Base-by-base conservation (phyloP, 2,329 filamentous ascomycete genomes). In the Penicillium concentricum region DNA sequence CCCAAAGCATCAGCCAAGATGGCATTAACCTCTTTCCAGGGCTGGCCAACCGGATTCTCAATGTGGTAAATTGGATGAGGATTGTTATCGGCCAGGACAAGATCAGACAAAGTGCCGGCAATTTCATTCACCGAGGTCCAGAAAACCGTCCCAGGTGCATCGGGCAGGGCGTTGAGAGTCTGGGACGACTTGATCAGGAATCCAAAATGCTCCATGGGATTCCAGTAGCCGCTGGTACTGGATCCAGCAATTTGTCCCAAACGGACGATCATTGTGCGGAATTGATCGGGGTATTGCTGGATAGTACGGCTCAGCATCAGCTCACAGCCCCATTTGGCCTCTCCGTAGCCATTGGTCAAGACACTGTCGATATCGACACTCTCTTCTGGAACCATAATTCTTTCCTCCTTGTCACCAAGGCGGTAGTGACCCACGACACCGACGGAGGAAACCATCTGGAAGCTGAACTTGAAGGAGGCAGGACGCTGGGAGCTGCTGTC, bases 181-280 rank as follows among this genome's bases (percentile, higher is more conserved):
- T 84, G 79, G 0, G 78, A 75, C 0, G 78, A 80, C 65, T 83
- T 83, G 50, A 82, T 64, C 22, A 85, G 54, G 58, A 82, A 81
- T 0, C 72, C 63, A 13, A 84, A 68, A 58, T 84, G 80, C 62
- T 85, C 81, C 28, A 74, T 72, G 0, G 76, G 69, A 59, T 85
- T 85, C 83, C 83, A 86, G 61, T 78, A 79, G 0, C 82, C 82
- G 52, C 70, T 82, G 0, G 54, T 72, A 3, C 63, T 76, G 0
- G 77, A 80, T 0, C 83, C 83, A 1, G 82, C 73, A 39, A 86
- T 80, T 64, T 86, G 83, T 0, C 80, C 83, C 0, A 78, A 70
- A 0, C 82, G 75, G 0, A 81, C 76, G 0, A 66, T 68, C 69
- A 76, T 78, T 0, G 78, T 58, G 16, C 73, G 74, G 69, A 84